Evolutionary conservation across 768 basidiomycete species (phyloP).

Genomic region (Mycena galopus): DNA sequence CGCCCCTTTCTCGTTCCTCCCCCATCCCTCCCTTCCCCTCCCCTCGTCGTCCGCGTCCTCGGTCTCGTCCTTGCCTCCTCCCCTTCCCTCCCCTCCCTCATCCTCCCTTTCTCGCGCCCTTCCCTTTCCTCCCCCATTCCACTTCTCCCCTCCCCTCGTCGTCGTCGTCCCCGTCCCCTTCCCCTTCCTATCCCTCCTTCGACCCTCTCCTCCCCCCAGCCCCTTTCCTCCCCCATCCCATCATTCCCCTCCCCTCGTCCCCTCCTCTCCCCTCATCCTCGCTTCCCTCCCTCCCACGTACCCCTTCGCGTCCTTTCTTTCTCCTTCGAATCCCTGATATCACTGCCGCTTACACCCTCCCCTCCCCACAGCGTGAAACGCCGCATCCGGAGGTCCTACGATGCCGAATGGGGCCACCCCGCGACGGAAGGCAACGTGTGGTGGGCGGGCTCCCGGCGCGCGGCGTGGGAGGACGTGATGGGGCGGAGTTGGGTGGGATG

Average conservation of each 20-base stretch:
- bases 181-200: neutral
- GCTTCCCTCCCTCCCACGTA: neutral
- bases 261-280: neutral
- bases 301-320: neutral
- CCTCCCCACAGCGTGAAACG: slow-evolving; percentile 61
- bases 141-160: no score
- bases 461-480: slow-evolving; percentile 89
- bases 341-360: neutral
- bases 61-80: no score
- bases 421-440: slow-evolving; percentile 87
- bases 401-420: slow-evolving; percentile 85
- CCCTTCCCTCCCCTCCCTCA: no score
- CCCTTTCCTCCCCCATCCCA: no score
- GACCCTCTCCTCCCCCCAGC: no score
- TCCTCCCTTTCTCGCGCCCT: no score
- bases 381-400: slow-evolving; percentile 66
- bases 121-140: no score
- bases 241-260: neutral
- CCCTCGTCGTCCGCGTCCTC: no score
- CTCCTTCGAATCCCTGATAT: no score
- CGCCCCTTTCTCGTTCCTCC: no score
- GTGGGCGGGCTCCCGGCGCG: slow-evolving; percentile 76
- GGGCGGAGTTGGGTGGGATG: slow-evolving; percentile 76
- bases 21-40: no score
- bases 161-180: neutral